Evolutionary conservation across 108 stramenopile genomes (phyloP), one percentile per base, ranked within the genome.

Genomic region (Schizochytrium sp.): DNA sequence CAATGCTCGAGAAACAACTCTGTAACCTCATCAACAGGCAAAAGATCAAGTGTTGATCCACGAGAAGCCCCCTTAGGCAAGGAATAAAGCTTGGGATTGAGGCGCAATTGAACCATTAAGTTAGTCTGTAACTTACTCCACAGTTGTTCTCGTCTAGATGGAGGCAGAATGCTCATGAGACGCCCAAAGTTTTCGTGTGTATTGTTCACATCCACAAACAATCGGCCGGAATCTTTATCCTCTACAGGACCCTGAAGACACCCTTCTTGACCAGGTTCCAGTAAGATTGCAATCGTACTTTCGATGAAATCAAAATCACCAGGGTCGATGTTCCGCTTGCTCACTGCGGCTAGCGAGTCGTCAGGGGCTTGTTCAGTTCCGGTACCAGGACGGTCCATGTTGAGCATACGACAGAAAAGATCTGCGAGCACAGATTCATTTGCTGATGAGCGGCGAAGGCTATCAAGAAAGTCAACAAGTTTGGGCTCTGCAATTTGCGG

Each of bases 401-500:
- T 44, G 12, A 69, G 2, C 64, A 69, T 69, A 38, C 64, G 7
- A 44, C 64, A 69, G 28, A 69, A 69, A 38, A 69, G 64, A 69
- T 69, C 64, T 7, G 64, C 64, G 64, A 69, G 64, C 15, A 38
- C 64, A 44, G 42, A 69, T 44, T 69, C 64, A 44, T 69, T 44
- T 8, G 42, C 42, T 28, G 64, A 44, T 8, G 64, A 38, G 28
- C 44, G 40, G 64, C 64, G 53, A 47, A 83, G 50, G 50, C 50
- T n/a, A 55, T 83, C 76, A 7, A 83, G 76, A 10, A 83, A 55
- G 53, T 83, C 76, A 38, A 83, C 50, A 28, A 83, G 76, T 28
- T 83, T 83, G 2, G 53, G 76, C 76, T 83, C 76, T n/a, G 76
- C 47, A n/a, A 83, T 83, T 40, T 83, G 76, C 2, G 76, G 50